A percentile compares a stretch with the other conserved stretches of the same genome.
phyloP scores from a whole-genome alignment of 2,329 filamentous ascomycete species.

The Clarireedia homoeocarpa region DNA sequence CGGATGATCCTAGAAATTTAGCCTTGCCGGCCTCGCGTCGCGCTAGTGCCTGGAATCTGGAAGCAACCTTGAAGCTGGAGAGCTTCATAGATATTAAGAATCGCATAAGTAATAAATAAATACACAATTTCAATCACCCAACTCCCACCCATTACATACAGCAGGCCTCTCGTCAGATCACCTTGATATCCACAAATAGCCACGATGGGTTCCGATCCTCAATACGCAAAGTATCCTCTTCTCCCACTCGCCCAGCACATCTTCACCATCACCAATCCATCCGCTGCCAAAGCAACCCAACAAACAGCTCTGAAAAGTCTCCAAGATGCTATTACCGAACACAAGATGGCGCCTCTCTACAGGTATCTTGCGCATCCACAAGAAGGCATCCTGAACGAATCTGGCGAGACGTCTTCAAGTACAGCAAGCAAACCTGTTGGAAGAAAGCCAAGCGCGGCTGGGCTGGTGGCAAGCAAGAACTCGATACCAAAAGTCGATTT shows the following conservation, averaged over 20 bases:
- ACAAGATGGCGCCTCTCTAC: conserved; percentile 86
- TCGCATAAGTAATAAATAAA: conserved; percentile 10
- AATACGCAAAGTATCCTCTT: conserved; percentile 78
- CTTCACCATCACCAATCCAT: conserved; percentile 78
- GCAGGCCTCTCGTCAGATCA: not conserved
- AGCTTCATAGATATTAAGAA: conserved; percentile 17
- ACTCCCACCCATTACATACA: not conserved
- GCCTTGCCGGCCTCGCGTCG: conserved; percentile 19
- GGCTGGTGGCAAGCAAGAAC: conserved; percentile 68
- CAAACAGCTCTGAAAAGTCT: conserved; percentile 65
- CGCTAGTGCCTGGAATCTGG: conserved; percentile 22
- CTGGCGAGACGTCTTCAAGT: conserved; percentile 38
- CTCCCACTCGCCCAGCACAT: conserved; percentile 77
- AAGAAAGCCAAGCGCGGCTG: conserved; percentile 62
- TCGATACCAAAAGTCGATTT: conserved; percentile 58
- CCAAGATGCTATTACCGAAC: conserved; percentile 73
- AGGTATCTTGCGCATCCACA: conserved; percentile 74
- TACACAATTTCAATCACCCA: not conserved
- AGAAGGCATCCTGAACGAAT: conserved; percentile 49
- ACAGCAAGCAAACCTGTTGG: conserved; percentile 46
- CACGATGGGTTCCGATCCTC: conserved; percentile 69
- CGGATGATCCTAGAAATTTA: conserved; percentile 6
- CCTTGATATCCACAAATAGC: not conserved
- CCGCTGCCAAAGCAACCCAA: conserved; percentile 57
- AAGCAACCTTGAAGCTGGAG: conserved; percentile 1